These are phyloP conservation scores for Teratosphaeria gauchensis DNA, from an alignment of 2,329 filamentous ascomycete species.

Conservation along the genomic window DNA sequence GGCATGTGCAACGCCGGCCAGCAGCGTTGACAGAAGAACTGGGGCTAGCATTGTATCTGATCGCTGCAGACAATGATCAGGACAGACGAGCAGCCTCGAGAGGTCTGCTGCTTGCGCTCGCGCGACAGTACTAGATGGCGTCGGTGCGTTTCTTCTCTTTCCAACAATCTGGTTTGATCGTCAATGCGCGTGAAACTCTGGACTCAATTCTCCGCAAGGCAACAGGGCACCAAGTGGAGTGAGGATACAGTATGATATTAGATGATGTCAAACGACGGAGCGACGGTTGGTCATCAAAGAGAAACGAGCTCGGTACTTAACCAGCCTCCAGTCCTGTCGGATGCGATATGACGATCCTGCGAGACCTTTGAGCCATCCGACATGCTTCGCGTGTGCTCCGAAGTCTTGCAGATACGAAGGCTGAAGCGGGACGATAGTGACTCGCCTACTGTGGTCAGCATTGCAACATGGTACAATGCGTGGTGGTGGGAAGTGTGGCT, in stretches of 20 bases:
- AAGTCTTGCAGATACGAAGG: not conserved
- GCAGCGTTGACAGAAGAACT: conserved; percentile 4
- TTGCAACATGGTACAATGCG: not conserved
- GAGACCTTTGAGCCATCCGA: not conserved
- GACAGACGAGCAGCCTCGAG: no score
- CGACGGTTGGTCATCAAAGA: not conserved
- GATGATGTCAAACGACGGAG: not conserved
- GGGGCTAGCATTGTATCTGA: not conserved
- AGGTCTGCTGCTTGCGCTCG: no score
- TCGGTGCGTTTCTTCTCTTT: not conserved
- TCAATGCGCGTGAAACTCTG: not conserved
- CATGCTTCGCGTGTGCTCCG: not conserved
- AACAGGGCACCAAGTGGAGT: not conserved
- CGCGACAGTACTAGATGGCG: no score
- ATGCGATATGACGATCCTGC: not conserved
- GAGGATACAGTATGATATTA: not conserved
- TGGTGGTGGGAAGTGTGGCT: not conserved
- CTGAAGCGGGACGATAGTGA: not conserved
- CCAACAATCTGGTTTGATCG: not conserved
- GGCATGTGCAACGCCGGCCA: conserved; percentile 15
- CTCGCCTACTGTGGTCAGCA: not conserved
- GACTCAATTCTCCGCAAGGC: not conserved
- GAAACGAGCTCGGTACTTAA: not conserved
- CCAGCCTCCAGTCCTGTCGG: not conserved
- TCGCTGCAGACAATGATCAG: not conserved